Conservation (phyloP, 192 early-diverging fungal genomes). For the Podila horticola region DNA sequence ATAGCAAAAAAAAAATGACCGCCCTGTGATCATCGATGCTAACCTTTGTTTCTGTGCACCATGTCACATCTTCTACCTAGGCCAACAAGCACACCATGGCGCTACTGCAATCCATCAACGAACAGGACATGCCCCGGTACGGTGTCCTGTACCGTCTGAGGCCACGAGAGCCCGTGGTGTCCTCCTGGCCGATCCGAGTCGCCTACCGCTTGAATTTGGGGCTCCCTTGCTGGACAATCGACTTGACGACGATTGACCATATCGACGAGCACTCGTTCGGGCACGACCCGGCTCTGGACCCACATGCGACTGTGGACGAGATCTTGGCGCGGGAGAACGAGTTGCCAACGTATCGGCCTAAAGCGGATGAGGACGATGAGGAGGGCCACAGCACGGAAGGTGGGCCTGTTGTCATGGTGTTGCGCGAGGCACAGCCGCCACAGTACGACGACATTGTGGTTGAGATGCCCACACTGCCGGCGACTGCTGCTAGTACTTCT, state of each 20-base stretch:
- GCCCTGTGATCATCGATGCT: no score
- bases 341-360: constrained; percentile 30
- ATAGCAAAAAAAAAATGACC: no score
- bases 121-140: constrained; percentile 42
- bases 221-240: constrained; percentile 17
- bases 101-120: constrained; percentile 28
- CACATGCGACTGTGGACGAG: constrained; percentile 34
- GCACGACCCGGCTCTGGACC: constrained; percentile 29
- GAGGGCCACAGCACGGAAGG: not conserved
- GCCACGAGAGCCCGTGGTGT: not conserved
- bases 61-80: not conserved
- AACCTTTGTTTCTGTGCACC: not conserved
- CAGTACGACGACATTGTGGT: constrained; percentile 27
- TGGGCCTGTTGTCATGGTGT: constrained; percentile 1
- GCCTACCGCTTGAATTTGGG: constrained; percentile 30
- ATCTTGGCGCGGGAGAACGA: constrained; percentile 42
- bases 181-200: not conserved
- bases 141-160: constrained; percentile 35
- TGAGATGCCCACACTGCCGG: not conserved
- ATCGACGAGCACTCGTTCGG: constrained; percentile 44
- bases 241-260: constrained; percentile 41
- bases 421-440: constrained; percentile 27
- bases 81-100: constrained; percentile 21
- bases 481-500: not conserved
- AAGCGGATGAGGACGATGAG: constrained; percentile 7